phyloP scores from a whole-genome alignment of 164 flowering plant species.

The Magnolia changhungtana region DNA sequence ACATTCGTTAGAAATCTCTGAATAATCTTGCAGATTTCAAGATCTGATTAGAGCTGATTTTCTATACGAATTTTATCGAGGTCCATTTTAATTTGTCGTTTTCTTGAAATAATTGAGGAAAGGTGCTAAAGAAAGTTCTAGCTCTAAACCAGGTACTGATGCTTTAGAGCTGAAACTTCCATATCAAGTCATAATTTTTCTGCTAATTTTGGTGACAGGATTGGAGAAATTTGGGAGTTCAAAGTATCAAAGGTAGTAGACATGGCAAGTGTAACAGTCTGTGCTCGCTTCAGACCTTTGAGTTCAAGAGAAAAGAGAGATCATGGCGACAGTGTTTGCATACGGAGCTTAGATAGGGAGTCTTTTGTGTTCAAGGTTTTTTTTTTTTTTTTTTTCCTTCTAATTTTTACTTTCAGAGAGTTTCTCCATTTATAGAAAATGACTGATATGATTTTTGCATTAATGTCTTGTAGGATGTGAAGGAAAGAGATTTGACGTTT shows the following conservation, averaged over 20 bases:
- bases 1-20: background rate
- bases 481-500: slow-evolving; percentile 52
- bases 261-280: slow-evolving; percentile 63
- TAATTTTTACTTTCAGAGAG: background rate
- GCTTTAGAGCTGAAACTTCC: slow-evolving; percentile 2
- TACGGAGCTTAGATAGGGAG: slow-evolving; percentile 45
- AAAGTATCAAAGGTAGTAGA: background rate
- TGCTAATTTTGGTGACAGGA: background rate
- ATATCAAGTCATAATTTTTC: background rate
- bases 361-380: slow-evolving; percentile 61
- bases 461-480: slow-evolving; percentile 60
- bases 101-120: background rate
- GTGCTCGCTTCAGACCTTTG: slow-evolving; percentile 71
- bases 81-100: background rate
- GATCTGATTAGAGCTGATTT: background rate
- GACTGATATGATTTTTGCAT: background rate
- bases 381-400: background rate
- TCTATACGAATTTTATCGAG: background rate
- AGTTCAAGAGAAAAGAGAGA: slow-evolving; percentile 58
- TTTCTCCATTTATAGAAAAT: background rate
- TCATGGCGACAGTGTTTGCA: slow-evolving; percentile 41
- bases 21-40: background rate
- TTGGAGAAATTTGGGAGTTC: background rate
- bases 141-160: background rate
- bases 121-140: background rate